Evolutionary conservation across 2,329 filamentous ascomycete genomes (phyloP), one percentile per base, ranked within the genome.

Genomic region (Meredithiella fracta): DNA sequence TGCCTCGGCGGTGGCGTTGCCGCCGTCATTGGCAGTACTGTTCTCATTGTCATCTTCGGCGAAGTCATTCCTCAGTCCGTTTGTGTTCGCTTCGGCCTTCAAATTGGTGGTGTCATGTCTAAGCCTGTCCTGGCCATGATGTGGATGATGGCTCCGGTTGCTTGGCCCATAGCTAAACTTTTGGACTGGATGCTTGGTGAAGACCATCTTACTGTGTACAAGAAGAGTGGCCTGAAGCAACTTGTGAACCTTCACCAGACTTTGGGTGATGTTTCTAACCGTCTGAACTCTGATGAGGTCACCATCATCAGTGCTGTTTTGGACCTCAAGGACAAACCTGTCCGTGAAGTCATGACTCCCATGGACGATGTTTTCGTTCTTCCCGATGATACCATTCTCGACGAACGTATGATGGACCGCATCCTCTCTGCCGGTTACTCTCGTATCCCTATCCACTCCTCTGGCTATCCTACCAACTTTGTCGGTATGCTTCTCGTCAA

Each of bases 401-500:
- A 98, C 64, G 91, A 97, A 68, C 76, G 82, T 64, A 97, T 89
- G 62, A 97, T 97, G 84, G 88, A 97, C 67, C 79, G 80, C 59
- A 96, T 98, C 57, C 75, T 97, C 6, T 89, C 87, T 1, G 89
- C 90, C 51, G 92, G 92, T 49, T 98, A 97, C 68, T 97, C 92
- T 11, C 78, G 92, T 59, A 97, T 98, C 61, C 92, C 92, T 2
- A 94, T 98, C 58, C 86, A 96, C 65, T 83, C 88, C 40, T 82
- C 88, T 0, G 85, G 88, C 58, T 94, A 90, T 64, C 74, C 79
- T 1, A 79, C 79, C 57, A 91, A 98, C 67, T 98, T 96, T 68
- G 84, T 97, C 29, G 92, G 92, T 60, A 98, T 98, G 91, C 79
- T 98, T 5, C 73, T 98, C 8, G 92, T 98, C 67, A 98, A 98